phyloP scores from a whole-genome alignment of 257 asterid genomes.

The Solanum neorickii region DNA sequence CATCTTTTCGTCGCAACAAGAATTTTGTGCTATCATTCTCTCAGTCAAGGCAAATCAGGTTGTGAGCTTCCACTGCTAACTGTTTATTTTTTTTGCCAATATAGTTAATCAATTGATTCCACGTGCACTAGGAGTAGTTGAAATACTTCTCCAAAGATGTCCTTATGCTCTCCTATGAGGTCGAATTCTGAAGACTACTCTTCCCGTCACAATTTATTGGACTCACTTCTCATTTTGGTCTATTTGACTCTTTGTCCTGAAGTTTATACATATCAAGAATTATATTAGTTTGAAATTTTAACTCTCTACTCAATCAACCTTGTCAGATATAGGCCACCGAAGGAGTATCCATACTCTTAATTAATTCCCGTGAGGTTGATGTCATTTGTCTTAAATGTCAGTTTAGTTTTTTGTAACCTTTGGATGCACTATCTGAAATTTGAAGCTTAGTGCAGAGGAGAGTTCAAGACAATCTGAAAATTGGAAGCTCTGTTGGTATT shows the following conservation, averaged over 20 bases:
- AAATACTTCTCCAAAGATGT: background rate
- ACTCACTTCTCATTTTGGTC: background rate
- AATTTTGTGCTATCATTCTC: conserved; percentile 78
- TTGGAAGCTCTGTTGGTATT: background rate
- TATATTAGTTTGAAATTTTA: background rate
- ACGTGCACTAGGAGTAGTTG: background rate
- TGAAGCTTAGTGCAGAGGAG: background rate
- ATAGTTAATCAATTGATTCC: background rate
- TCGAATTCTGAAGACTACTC: background rate
- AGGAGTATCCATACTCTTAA: background rate
- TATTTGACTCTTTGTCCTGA: background rate
- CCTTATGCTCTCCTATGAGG: background rate
- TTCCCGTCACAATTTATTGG: background rate
- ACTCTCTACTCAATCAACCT: background rate
- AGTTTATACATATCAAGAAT: background rate
- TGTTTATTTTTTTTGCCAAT: background rate
- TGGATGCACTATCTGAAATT: background rate
- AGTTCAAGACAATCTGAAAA: background rate
- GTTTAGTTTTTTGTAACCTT: background rate
- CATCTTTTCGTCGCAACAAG: conserved; percentile 1
- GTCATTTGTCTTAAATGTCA: background rate
- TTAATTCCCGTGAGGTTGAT: background rate
- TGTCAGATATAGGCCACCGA: background rate
- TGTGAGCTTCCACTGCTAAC: background rate
- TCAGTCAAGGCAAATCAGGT: conserved; percentile 73